Base-by-base conservation (phyloP, 495 filamentous ascomycete species). In the Podospora australis region DNA sequence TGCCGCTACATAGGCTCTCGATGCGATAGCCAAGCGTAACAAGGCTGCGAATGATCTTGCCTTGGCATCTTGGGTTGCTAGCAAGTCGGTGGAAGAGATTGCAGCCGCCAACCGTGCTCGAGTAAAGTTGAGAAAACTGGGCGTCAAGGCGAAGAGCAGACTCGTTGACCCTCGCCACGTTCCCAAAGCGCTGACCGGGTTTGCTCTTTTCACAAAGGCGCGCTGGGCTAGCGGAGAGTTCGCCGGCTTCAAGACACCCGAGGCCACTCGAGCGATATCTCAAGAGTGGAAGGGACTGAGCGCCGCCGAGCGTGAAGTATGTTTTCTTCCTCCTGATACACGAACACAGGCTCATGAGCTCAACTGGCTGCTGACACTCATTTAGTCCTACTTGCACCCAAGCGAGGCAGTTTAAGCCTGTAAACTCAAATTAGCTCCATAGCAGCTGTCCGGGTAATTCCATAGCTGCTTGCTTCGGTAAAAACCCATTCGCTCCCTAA, bases 91-190 rank as follows among this genome's bases (percentile, higher is more conserved):
- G 2, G 50, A 66, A 4, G 62, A 81, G 50, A 86, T 90, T 44
- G 54, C 65, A 30, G 52, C 67, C 2, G 86, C 87, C 47, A 90
- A 88, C 63, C 39, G 4, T 1, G 87, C 87, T 16, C 83, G 88
- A 32, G 44, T 14, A 1, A 11, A 14, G 2, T 71, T 90, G 9
- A 64, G 58, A 2, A 63, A 61, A 22, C 41, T 66, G 4, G 41
- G 16, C 19, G 9, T 54, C 24, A 40, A 4, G 7, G 7, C 6
- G 16, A 44, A 16, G 26, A 11, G 0, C 10, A 10, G 45, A 35
- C 55, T 88, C 50, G 50, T 59, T 1, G 87, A 90, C 57, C 72
- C 79, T 8, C 77, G 87, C 11, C 50, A 66, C 20, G 79, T 82
- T 39, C 83, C 80, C 57, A 28, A 48, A 1, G 66, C 73, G 8